Percentiles rank a stretch among this genome's conserved stretches.
Conservation (phyloP, 305 asterid species). For the Fraxinus paxiana region DNA sequence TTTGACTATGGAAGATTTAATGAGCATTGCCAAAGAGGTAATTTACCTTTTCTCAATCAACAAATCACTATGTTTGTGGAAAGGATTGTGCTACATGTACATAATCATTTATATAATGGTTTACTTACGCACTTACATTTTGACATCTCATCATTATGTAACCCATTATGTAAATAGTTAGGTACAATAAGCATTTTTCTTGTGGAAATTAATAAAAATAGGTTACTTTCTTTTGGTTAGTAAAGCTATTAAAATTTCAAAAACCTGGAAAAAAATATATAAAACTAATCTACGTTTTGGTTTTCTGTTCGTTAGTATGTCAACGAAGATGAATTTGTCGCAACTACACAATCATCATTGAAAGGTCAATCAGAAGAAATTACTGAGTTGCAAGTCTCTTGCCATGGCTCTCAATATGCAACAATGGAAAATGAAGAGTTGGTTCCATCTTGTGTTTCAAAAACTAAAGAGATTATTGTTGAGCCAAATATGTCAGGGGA, state of each 20-base stretch:
- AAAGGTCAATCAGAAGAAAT: neutral
- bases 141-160: neutral
- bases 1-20: conserved; percentile 41
- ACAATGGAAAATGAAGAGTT: conserved; percentile 2
- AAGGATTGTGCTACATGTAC: neutral
- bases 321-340: conserved; percentile 10
- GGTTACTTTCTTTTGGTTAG: neutral
- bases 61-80: neutral
- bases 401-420: conserved; percentile 6
- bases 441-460: neutral
- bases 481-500: conserved; percentile 28
- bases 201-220: neutral
- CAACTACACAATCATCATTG: neutral
- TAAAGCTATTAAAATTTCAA: neutral
- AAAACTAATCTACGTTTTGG: neutral
- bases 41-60: neutral
- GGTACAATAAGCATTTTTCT: neutral
- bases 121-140: neutral
- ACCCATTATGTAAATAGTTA: neutral
- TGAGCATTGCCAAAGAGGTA: conserved; percentile 49
- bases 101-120: neutral
- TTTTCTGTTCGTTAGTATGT: conserved; percentile 12
- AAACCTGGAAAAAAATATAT: neutral
- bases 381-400: conserved; percentile 7
- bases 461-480: conserved; percentile 15